These are phyloP conservation scores for Taiozyma sp. DNA, from an alignment of 1,139 yeast genomes.

Conservation along the genomic window DNA sequence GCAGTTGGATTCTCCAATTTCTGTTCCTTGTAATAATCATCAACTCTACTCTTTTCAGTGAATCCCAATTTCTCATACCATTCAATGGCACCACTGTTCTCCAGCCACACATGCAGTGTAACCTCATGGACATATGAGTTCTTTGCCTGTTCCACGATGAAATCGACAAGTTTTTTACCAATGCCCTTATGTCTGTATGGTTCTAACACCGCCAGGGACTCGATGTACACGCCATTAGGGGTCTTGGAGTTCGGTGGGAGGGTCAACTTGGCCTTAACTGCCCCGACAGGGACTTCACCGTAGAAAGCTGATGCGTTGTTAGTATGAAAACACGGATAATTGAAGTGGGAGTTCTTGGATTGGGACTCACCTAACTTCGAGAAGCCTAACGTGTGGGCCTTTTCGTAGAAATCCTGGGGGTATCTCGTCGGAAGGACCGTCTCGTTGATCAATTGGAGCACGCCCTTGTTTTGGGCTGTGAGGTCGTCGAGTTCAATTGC, in stretches of 20 bases:
- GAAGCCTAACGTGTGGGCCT: conserved; percentile 29
- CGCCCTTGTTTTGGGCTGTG: conserved; percentile 49
- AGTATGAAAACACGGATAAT: conserved; percentile 17
- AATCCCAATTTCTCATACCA: conserved; percentile 61
- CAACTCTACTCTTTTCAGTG: conserved; percentile 32
- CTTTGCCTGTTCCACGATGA: conserved; percentile 49
- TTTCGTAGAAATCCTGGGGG: conserved; percentile 40
- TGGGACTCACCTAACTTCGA: conserved; percentile 18
- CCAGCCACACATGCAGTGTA: conserved; percentile 52
- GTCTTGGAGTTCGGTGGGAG: conserved; percentile 36
- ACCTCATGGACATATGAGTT: conserved; percentile 49
- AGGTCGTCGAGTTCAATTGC: conserved; percentile 46
- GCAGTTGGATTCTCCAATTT: conserved; percentile 45
- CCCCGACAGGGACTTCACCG: conserved; percentile 70
- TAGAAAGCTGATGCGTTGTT: conserved; percentile 39
- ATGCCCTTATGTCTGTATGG: conserved; percentile 57
- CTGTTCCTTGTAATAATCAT: conserved; percentile 47
- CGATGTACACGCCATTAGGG: conserved; percentile 52
- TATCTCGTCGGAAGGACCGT: conserved; percentile 38
- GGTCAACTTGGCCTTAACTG: conserved; percentile 46
- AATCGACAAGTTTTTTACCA: conserved; percentile 53
- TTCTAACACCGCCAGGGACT: conserved; percentile 58
- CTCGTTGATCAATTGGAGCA: conserved; percentile 44
- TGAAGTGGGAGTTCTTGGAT: background rate
- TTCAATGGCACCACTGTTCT: conserved; percentile 37